These are phyloP conservation scores for Akanthomyces muscarius DNA, from an alignment of 2,329 filamentous ascomycete species.

Conservation along the genomic window DNA sequence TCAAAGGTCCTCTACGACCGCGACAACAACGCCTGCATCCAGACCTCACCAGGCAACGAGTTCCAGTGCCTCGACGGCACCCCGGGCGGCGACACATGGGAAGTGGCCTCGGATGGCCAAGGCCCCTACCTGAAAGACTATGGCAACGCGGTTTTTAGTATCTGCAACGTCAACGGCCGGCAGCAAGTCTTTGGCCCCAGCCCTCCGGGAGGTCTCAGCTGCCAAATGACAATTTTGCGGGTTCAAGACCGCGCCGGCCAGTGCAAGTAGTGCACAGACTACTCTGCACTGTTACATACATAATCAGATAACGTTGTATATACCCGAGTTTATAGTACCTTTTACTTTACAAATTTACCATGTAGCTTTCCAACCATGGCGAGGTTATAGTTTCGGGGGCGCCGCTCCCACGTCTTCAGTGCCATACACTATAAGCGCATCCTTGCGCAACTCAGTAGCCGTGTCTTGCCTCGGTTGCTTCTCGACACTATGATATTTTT, in stretches of 20 bases:
- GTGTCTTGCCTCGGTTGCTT: slow-evolving; percentile 21
- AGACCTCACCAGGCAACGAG: slow-evolving; percentile 22
- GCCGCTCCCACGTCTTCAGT: slow-evolving; percentile 9
- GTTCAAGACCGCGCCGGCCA: background rate
- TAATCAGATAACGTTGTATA: background rate
- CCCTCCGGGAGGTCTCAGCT: background rate
- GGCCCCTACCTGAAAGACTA: background rate
- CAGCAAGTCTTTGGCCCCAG: slow-evolving; percentile 3
- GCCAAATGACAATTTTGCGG: background rate
- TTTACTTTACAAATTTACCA: background rate
- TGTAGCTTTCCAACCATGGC: background rate
- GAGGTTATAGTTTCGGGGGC: slow-evolving; percentile 20
- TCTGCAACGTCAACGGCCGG: background rate
- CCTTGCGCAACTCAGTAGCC: slow-evolving; percentile 28
- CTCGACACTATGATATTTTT: slow-evolving; percentile 21
- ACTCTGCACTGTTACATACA: background rate
- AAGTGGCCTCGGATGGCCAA: background rate
- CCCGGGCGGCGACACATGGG: slow-evolving; percentile 24
- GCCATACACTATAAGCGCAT: slow-evolving; percentile 37
- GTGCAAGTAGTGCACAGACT: background rate
- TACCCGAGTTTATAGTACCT: background rate
- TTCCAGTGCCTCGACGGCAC: slow-evolving; percentile 33
- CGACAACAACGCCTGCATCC: slow-evolving; percentile 32
- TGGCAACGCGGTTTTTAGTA: background rate
- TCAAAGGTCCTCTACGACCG: slow-evolving; percentile 28